phyloP scores from a whole-genome alignment of 1,284 basidiomycete genomes.

The Erythrobasidium hasegawianum region DNA sequence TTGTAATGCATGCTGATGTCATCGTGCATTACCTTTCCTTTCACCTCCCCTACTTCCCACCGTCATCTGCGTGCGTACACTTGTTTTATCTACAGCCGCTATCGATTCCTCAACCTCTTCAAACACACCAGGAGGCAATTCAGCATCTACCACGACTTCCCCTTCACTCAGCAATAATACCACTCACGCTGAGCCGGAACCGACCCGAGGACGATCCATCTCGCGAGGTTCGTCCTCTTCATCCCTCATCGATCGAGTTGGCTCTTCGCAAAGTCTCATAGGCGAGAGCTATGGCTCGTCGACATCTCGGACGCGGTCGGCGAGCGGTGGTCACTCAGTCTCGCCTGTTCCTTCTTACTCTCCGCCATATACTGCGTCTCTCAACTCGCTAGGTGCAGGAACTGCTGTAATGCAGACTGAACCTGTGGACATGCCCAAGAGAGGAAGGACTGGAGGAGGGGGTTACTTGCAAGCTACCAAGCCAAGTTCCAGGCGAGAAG shows the following conservation, averaged over 20 bases:
- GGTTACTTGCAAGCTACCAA: conserved; percentile 20
- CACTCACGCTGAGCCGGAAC: conserved; percentile 5
- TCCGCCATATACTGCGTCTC: conserved; percentile 19
- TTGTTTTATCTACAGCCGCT: background rate
- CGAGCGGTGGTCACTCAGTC: conserved; percentile 23
- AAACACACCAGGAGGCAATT: background rate
- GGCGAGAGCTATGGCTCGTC: background rate
- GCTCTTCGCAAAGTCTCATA: conserved; percentile 9
- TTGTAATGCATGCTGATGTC: too few relatives aligned
- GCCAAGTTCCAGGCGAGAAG: conserved; percentile 17
- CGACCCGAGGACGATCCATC: conserved; percentile 29
- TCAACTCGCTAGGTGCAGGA: conserved; percentile 27
- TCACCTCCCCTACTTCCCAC: too few relatives aligned
- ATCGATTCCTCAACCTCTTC: background rate
- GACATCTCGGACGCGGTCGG: conserved; percentile 10
- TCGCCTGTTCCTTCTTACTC: conserved; percentile 31
- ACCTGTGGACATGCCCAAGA: conserved; percentile 2
- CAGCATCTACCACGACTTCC: background rate
- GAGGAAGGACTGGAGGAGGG: background rate
- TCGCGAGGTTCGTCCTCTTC: conserved; percentile 28
- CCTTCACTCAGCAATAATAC: conserved; percentile 1
- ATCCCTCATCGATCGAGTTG: conserved; percentile 22
- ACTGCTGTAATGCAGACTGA: conserved; percentile 25
- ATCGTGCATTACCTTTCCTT: too few relatives aligned
- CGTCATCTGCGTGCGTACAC: background rate